phyloP scores from a whole-genome alignment of 1,284 basidiomycete species.

The Chiua sp. region DNA sequence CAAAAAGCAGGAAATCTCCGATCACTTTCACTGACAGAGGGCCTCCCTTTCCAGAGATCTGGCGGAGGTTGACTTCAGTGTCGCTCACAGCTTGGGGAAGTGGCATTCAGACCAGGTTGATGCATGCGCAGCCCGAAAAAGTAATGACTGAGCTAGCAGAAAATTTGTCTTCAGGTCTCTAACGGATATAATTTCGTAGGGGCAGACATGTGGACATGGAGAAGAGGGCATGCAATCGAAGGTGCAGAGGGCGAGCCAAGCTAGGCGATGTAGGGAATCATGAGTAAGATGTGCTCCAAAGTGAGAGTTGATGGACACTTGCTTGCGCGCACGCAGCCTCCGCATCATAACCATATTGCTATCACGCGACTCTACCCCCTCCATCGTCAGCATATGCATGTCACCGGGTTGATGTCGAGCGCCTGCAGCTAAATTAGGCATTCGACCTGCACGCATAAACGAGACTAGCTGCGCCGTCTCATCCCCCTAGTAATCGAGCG shows the following conservation, averaged over 20 bases:
- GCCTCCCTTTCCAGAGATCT: conserved; percentile 28
- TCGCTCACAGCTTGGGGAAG: conserved; percentile 29
- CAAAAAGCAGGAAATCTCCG: conserved; percentile 33
- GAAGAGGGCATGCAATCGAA: too few relatives aligned
- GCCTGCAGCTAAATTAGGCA: conserved; percentile 15
- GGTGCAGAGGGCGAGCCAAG: too few relatives aligned
- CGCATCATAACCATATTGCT: conserved; percentile 13
- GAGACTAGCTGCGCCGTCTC: background rate
- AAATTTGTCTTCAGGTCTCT: too few relatives aligned
- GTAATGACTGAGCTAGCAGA: conserved; percentile 4
- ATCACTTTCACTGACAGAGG: conserved; percentile 22
- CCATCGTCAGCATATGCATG: conserved; percentile 25
- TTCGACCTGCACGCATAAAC: background rate
- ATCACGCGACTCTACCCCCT: conserved; percentile 14
- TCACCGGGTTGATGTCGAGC: conserved; percentile 31
- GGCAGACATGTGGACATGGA: too few relatives aligned
- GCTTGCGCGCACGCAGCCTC: conserved; percentile 13
- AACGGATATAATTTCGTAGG: too few relatives aligned
- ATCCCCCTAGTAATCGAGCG: conserved; percentile 15
- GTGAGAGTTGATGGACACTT: too few relatives aligned
- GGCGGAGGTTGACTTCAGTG: conserved; percentile 18
- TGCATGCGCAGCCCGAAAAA: conserved; percentile 14
- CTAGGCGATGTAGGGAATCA: too few relatives aligned
- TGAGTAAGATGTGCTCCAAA: too few relatives aligned
- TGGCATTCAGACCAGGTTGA: conserved; percentile 24